A percentile compares a stretch with the other conserved stretches of the same genome.
Conservation (phyloP, 371 early-diverging fungal genomes). For the Rhizopus delemar region DNA sequence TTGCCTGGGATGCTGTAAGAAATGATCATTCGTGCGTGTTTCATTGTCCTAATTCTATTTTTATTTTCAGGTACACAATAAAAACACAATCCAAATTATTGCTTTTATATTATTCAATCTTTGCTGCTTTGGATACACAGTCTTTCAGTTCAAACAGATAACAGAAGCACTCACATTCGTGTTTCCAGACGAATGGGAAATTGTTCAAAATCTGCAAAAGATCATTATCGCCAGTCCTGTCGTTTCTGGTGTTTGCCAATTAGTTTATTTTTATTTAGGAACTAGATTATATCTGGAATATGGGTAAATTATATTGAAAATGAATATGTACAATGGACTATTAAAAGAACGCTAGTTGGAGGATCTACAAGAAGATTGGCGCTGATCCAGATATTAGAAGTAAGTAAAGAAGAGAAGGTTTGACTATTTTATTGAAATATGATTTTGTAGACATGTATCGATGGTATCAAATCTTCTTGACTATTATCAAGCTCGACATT, state of each 20-base stretch:
- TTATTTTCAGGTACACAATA: conserved; percentile 59
- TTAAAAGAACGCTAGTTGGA: conserved; percentile 16
- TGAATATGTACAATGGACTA: not conserved
- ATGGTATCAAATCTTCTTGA: conserved; percentile 82
- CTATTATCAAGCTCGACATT: conserved; percentile 84
- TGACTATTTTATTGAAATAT: not conserved
- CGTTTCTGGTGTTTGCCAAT: conserved; percentile 46
- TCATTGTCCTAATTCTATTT: not conserved
- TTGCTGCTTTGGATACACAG: conserved; percentile 75
- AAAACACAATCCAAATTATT: conserved; percentile 89
- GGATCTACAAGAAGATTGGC: conserved; percentile 31
- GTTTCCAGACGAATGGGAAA: conserved; percentile 1
- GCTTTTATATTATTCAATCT: conserved; percentile 81
- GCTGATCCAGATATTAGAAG: conserved; percentile 67
- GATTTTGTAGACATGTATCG: conserved; percentile 68
- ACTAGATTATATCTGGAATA: conserved; percentile 77
- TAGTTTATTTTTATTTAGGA: conserved; percentile 46
- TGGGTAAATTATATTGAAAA: conserved; percentile 50
- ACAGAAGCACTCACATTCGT: conserved; percentile 20
- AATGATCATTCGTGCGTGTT: not conserved
- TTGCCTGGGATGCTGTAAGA: conserved; percentile 79
- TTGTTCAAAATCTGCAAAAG: conserved; percentile 18
- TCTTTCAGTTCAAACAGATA: conserved; percentile 67
- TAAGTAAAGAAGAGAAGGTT: conserved; percentile 17
- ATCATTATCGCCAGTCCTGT: conserved; percentile 44